Base-by-base conservation (phyloP, 2,329 filamentous ascomycete species). In the Fusarium burgessii region DNA sequence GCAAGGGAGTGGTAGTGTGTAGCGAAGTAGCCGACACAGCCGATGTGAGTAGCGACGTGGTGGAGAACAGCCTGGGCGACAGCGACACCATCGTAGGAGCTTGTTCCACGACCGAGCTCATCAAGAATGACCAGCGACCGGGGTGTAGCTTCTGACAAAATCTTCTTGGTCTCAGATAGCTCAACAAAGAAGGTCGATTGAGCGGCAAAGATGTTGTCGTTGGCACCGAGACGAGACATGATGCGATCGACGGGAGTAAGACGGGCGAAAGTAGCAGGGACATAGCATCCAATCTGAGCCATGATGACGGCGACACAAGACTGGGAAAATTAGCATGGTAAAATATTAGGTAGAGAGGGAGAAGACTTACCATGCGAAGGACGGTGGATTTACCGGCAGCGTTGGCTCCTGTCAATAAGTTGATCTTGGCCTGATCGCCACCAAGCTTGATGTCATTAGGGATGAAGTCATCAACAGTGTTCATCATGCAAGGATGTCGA, bases 151-250 rank as follows among this genome's bases (percentile, higher is more conserved):
- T 98, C 96, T 1, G 93, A 90, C 2, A 99, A 87, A 54, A 99
- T 99, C 86, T 98, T 98, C 84, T 98, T 97, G 0, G 96, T 99
- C 80, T 99, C 96, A 0, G 94, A 95, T 4, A 99, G 85, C 81
- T 99, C 96, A 32, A 99, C 95, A 78, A 99, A 98, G 85, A 99
- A 99, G 5, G 96, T 99, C 17, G 93, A 97, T 80, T 99, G 96
- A 1, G 95, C 93, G 2, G 95, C 96, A 78, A 99, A 98, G 76
- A 99, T 99, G 81, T 98, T 98, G 88, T 99, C 96, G 77, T 98
- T 97, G 50, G 96, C 96, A 13, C 96, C 96, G 0, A 99, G 89
- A 47, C 96, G 93, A 13, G 95, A 98, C 96, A 99, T 99, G 84
- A 99, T 98, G 58, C 96, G 93, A 79, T 99, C 96, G 6, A 97